Base-by-base conservation (phyloP, 2,329 filamentous ascomycete genomes). In the Mycosphaerella sp. region DNA sequence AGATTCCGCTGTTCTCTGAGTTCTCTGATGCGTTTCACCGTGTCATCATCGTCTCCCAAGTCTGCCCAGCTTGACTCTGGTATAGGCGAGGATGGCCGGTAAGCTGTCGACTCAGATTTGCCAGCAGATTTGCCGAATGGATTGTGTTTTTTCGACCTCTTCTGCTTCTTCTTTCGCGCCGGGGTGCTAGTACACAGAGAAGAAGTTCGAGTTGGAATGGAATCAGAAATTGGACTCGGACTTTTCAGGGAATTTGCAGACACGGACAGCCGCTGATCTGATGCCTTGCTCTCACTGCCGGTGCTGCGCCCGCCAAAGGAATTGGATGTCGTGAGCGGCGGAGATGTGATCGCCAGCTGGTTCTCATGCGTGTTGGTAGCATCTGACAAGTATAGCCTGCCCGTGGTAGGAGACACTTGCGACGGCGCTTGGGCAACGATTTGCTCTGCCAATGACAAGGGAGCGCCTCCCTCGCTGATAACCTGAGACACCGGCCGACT, bases 21-120 rank as follows among this genome's bases (percentile, higher is more conserved):
- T 59, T 83, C 73, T 59, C 75, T 73, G 44, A 83, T 83, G 49
- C 75, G 75, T 32, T 76, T 78, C 6, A 82, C 79, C 36, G 79
- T 79, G 25, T 80, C 77, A 43, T 70, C 67, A 40, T 70, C 64
- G 45, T 72, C 66, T 16, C 65, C 67, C 40, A 70, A 55, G 44
- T 68, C 67, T 14, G 62, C 64, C 60, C 61, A 59, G 59, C 65
- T 60, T 53, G 61, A 61, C 49, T 66, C 66, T 7, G 63, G 56
- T 39, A 68, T 64, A 12, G 61, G 60, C 41, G 66, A 54, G 25
- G 59, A 52, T 13, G 52, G 52, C 49, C 52, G 54, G 41, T 52
- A 52, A 10, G 40, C 28, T 49, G 49, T 54, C 21, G 50, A 44
- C 46, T 58, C 53, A 35, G 58, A 49, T 37, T 42, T 56, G 37